These are phyloP conservation scores for Lumnitzera littorea DNA, from an alignment of 345 rosid genomes.

Conservation along the genomic window DNA sequence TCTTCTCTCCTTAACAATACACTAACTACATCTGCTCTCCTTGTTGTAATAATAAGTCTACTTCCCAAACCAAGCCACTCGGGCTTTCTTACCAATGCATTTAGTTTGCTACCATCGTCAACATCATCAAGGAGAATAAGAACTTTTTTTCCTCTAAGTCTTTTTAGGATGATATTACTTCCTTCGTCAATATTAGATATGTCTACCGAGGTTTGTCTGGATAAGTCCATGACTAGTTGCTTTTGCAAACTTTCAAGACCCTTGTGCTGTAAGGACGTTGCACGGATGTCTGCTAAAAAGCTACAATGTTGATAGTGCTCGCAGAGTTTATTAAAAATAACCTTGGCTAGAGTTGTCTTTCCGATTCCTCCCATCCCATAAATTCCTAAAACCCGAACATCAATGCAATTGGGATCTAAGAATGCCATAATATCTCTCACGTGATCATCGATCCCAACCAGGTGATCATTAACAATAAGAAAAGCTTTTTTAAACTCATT, in stretches of 20 bases:
- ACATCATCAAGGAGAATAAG: background rate
- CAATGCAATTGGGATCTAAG: conserved; percentile 4
- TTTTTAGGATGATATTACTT: background rate
- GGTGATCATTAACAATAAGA: conserved; percentile 13
- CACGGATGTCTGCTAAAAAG: conserved; percentile 13
- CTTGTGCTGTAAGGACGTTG: no score
- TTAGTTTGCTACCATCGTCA: background rate
- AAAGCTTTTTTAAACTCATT: conserved; percentile 11
- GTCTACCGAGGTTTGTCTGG: no score
- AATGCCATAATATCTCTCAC: conserved; percentile 7
- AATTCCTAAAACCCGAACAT: conserved; percentile 12
- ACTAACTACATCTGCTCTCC: background rate
- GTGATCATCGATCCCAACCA: conserved; percentile 12
- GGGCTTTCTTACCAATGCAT: background rate
- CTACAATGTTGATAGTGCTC: conserved; percentile 8
- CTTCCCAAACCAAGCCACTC: conserved; percentile 2
- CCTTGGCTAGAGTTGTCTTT: conserved; percentile 28
- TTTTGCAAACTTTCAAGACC: no score
- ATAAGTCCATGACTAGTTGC: no score
- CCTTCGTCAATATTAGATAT: background rate
- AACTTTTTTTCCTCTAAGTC: background rate
- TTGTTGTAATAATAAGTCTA: conserved; percentile 3
- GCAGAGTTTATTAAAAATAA: conserved; percentile 11
- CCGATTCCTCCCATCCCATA: conserved; percentile 34
- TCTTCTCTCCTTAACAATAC: no score